Evolutionary conservation across 2,329 filamentous ascomycete genomes (phyloP).

Genomic region (Thielaviopsis populi): DNA sequence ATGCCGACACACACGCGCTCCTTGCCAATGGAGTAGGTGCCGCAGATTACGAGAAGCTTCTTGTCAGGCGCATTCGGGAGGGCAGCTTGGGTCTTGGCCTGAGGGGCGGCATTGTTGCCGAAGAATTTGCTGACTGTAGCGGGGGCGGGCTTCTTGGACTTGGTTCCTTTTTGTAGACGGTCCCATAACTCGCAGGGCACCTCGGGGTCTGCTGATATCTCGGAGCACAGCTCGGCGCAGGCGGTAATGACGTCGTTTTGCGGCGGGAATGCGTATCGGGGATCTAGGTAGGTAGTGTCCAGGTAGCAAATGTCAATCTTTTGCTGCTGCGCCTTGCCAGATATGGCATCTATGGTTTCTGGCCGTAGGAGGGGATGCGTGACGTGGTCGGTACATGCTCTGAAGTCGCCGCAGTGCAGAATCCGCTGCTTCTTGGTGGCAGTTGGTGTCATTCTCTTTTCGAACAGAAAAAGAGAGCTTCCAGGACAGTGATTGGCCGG

Average conservation of each 20-base stretch:
- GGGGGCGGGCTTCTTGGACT: conserved; percentile 21
- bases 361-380: conserved; percentile 69
- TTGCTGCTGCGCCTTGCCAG: conserved; percentile 61
- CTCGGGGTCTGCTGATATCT: conserved; percentile 49
- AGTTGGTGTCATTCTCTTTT: conserved; percentile 55
- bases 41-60: conserved; percentile 68
- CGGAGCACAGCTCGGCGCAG: conserved; percentile 77
- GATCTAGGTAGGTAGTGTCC: conserved; percentile 92
- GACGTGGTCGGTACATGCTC: conserved; percentile 74
- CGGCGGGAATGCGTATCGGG: conserved; percentile 83
- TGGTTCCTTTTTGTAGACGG: conserved; percentile 18
- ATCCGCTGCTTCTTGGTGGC: conserved; percentile 57
- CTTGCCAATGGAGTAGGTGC: conserved; percentile 96
- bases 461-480: conserved; percentile 83
- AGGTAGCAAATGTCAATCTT: conserved; percentile 92
- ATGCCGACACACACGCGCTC: conserved; percentile 91
- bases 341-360: conserved; percentile 52
- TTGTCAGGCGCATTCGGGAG: conserved; percentile 22
- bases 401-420: conserved; percentile 89
- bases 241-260: conserved; percentile 78
- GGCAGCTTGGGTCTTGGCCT: conserved; percentile 21
- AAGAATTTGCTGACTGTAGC: conserved; percentile 40
- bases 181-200: conserved; percentile 35
- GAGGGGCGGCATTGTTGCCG: conserved; percentile 20
- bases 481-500: conserved; percentile 94